Evolutionary conservation across 768 basidiomycete species (phyloP).

Genomic region (Pulveroboletus sp.): DNA sequence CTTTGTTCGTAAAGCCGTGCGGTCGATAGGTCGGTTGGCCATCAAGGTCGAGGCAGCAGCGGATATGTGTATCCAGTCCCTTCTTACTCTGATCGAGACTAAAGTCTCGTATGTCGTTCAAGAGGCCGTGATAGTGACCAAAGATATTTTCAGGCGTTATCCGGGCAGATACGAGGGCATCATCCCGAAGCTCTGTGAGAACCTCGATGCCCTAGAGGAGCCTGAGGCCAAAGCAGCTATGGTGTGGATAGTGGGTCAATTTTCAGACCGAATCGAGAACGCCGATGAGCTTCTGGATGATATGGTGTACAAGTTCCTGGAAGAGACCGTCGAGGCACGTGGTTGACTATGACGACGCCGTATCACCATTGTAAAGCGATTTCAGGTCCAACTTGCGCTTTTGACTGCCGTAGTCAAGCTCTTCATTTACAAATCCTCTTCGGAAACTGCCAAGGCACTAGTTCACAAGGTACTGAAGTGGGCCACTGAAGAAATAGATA

Average conservation of each 20-base stretch:
- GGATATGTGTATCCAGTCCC: constrained; percentile 82
- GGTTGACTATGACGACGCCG: neutral
- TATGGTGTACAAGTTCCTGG: constrained; percentile 79
- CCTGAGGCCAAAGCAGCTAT: constrained; percentile 96
- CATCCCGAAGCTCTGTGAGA: constrained; percentile 88
- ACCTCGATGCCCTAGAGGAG: constrained; percentile 88
- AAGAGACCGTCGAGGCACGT: constrained; percentile 88
- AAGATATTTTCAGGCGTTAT: constrained; percentile 96
- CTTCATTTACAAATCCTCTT: constrained; percentile 84
- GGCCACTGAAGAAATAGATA: constrained; percentile 97
- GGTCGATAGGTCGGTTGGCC: constrained; percentile 95
- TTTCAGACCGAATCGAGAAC: constrained; percentile 92
- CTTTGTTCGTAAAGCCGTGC: constrained; percentile 95
- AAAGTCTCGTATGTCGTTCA: constrained; percentile 96
- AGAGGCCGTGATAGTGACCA: constrained; percentile 95
- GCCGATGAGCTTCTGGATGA: constrained; percentile 95
- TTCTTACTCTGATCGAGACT: constrained; percentile 84
- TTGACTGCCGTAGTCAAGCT: constrained; percentile 94
- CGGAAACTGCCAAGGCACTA: constrained; percentile 80
- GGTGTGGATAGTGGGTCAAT: constrained; percentile 98
- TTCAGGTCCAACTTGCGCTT: constrained; percentile 89
- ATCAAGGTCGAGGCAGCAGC: constrained; percentile 92
- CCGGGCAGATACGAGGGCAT: constrained; percentile 96
- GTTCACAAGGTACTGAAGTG: constrained; percentile 95
- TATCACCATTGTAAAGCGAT: neutral